Evolutionary conservation across 768 basidiomycete genomes (phyloP).

Genomic region (Nidularia pulvinata): DNA sequence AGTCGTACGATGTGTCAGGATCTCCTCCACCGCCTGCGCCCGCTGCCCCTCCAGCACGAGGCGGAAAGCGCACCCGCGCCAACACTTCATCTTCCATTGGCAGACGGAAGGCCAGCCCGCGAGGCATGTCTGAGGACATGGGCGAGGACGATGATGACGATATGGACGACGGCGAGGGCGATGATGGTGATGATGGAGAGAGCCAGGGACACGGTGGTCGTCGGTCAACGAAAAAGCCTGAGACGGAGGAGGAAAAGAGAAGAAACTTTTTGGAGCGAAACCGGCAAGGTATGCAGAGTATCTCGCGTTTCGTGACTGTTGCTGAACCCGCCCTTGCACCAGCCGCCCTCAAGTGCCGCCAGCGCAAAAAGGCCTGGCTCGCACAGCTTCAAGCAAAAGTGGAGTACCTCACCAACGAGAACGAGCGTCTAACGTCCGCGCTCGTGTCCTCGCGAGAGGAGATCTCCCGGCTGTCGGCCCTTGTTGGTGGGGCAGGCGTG

Average conservation of each 20-base stretch:
- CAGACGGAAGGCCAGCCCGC: slow-evolving; percentile 29
- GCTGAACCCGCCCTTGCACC: slow-evolving; percentile 20
- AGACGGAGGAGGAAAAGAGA: slow-evolving; percentile 98
- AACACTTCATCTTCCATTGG: slow-evolving; percentile 7
- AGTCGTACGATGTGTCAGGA: slow-evolving; percentile 49
- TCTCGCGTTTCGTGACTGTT: slow-evolving; percentile 1
- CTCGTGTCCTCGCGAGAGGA: slow-evolving; percentile 91
- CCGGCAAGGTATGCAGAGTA: slow-evolving; percentile 74
- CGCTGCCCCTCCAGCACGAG: slow-evolving; percentile 16
- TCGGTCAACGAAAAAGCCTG: slow-evolving; percentile 65
- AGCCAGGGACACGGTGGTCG: slow-evolving; percentile 13
- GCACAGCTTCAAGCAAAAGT: slow-evolving; percentile 91
- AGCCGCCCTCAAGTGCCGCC: slow-evolving; percentile 97
- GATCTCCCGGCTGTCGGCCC: slow-evolving; percentile 77
- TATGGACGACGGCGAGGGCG: slow-evolving; percentile 36
- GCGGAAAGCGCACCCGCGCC: slow-evolving; percentile 37
- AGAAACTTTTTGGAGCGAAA: slow-evolving; percentile 97
- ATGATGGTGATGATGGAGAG: slow-evolving; percentile 29
- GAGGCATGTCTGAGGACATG: slow-evolving; percentile 26
- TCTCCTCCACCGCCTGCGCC: slow-evolving; percentile 25
- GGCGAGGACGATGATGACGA: slow-evolving; percentile 37
- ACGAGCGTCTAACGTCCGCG: slow-evolving; percentile 88
- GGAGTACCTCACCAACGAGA: slow-evolving; percentile 90
- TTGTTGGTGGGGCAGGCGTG: slow-evolving; percentile 68
- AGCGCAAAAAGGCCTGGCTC: slow-evolving; percentile 99